phyloP scores from a whole-genome alignment of 345 rosid species.

The Psidium friedrichsthalianum region DNA sequence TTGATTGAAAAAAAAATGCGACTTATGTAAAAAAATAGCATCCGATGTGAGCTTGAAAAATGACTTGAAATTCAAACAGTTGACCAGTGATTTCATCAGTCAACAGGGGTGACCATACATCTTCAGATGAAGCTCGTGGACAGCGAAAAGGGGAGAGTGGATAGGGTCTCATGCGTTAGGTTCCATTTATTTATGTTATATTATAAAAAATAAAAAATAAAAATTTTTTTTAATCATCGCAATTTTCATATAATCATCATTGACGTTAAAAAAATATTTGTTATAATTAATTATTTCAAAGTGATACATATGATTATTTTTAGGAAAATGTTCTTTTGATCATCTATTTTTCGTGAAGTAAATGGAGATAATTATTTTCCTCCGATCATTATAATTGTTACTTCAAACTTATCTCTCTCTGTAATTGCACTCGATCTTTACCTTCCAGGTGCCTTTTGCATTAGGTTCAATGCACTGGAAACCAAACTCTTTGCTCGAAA shows the following conservation, averaged over 20 bases:
- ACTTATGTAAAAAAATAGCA: not conserved
- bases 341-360: no score
- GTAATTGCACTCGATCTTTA: no score
- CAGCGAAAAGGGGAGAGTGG: not conserved
- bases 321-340: rapidly evolving
- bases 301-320: no score
- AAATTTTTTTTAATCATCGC: no score
- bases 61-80: not conserved
- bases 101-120: not conserved
- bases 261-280: no score
- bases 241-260: no score
- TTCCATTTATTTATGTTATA: no score
- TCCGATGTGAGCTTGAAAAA: not conserved
- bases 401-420: not conserved
- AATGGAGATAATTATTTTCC: not conserved
- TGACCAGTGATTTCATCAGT: not conserved
- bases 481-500: not conserved
- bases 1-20: not conserved
- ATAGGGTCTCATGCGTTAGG: not conserved
- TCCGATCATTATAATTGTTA: not conserved
- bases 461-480: not conserved
- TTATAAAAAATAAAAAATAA: no score
- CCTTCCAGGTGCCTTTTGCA: not conserved
- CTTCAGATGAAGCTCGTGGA: not conserved
- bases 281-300: no score